Evolutionary conservation across 306 rosid species (phyloP).

Genomic region (Oxytropis ochrocephala): DNA sequence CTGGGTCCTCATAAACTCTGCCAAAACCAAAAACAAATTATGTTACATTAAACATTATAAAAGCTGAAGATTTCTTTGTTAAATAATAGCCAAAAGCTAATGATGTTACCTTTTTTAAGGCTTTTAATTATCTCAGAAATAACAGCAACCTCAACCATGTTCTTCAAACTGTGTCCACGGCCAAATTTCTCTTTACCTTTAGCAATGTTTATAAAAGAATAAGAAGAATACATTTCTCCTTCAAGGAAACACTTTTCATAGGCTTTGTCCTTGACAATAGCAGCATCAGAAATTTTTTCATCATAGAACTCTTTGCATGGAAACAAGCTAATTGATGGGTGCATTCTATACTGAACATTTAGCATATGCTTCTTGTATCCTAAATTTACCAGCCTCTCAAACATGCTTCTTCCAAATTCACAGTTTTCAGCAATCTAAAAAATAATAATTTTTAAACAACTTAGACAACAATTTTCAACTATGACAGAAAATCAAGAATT

Average conservation of each 20-base stretch:
- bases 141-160: conserved; percentile 43
- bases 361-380: conserved; percentile 28
- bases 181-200: conserved; percentile 36
- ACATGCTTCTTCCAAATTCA: conserved; percentile 40
- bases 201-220: conserved; percentile 28
- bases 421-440: conserved; percentile 25
- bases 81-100: too few species aligned
- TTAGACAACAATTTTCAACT: neutral
- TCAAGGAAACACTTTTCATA: conserved; percentile 20
- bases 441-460: neutral
- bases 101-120: conserved; percentile 36
- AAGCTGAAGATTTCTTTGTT: too few species aligned
- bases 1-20: conserved; percentile 23
- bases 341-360: conserved; percentile 44
- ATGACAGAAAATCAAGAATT: neutral
- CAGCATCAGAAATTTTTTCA: conserved; percentile 18
- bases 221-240: conserved; percentile 24
- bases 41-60: too few species aligned
- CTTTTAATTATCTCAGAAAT: conserved; percentile 35
- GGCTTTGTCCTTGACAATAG: conserved; percentile 4
- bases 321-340: conserved; percentile 40
- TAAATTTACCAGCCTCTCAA: conserved; percentile 32
- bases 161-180: conserved; percentile 22
- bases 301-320: conserved; percentile 37
- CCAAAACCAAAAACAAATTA: neutral